Conservation (phyloP, 176 grass and related monocot genomes). For the Carex scoparia region DNA sequence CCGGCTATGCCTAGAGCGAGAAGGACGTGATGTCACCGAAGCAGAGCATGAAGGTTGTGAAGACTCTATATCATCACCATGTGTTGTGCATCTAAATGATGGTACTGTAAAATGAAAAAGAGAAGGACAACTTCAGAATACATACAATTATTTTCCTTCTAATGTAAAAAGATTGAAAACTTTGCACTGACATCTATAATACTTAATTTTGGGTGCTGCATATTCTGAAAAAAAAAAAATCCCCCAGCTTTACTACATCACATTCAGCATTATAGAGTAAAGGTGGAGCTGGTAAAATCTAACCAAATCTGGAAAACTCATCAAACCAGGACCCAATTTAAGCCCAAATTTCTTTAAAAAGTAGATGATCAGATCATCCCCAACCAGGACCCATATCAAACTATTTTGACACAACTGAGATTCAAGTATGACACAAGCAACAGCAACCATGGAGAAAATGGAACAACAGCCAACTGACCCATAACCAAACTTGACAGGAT, state of each 20-base stretch:
- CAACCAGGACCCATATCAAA: neutral
- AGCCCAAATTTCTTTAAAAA: neutral
- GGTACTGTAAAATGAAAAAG: constrained; percentile 40
- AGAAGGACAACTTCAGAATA: neutral
- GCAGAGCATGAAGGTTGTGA: constrained; percentile 82
- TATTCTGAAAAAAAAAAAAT: neutral
- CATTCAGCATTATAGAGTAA: neutral
- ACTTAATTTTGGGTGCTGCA: neutral
- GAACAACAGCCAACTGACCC: neutral
- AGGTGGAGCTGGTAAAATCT: neutral
- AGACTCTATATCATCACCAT: constrained; percentile 64
- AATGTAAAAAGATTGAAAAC: neutral
- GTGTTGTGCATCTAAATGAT: constrained; percentile 52
- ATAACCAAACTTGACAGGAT: constrained; percentile 2
- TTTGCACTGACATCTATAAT: neutral
- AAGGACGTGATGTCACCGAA: constrained; percentile 48
- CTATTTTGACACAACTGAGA: neutral
- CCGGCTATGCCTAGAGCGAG: constrained; percentile 71
- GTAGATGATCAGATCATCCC: neutral
- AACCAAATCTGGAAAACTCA: neutral
- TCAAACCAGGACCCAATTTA: neutral
- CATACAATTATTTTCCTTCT: neutral
- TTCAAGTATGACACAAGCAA: neutral
- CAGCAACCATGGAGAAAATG: neutral
- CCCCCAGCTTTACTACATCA: neutral